phyloP scores from a whole-genome alignment of 2,329 filamentous ascomycete genomes.

The Fusarium nurragi region DNA sequence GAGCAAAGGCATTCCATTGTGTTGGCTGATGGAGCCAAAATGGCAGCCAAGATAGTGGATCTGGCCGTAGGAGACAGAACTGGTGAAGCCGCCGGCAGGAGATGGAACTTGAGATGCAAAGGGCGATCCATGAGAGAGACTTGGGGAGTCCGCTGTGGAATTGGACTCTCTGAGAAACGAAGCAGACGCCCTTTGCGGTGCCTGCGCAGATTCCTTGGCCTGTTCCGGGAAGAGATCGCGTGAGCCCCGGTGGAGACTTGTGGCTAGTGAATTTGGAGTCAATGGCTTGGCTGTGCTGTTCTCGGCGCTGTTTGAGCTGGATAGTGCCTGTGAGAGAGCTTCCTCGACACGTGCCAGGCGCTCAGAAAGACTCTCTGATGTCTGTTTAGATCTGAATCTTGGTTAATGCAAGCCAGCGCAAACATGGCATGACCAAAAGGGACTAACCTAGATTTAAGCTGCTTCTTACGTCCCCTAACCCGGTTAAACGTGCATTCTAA shows the following conservation, averaged over 20 bases:
- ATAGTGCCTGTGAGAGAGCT: constrained; percentile 32
- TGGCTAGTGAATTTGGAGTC: constrained; percentile 2
- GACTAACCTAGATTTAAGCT: constrained; percentile 28
- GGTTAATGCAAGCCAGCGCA: not conserved
- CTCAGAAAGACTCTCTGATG: constrained; percentile 30
- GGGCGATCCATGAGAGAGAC: not conserved
- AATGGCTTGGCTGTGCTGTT: not conserved
- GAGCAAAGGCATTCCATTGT: constrained; percentile 38
- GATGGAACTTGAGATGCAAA: not conserved
- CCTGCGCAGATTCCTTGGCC: not conserved
- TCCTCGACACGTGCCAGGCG: constrained; percentile 37
- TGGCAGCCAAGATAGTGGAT: constrained; percentile 39
- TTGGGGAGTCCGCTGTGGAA: constrained; percentile 11
- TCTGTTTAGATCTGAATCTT: constrained; percentile 16
- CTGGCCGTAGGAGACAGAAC: constrained; percentile 35
- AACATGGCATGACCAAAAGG: too few relatives aligned
- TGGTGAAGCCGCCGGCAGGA: constrained; percentile 9
- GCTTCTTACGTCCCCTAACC: constrained; percentile 36
- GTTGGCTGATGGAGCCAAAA: constrained; percentile 39
- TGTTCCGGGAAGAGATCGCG: not conserved
- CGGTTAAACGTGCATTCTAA: constrained; percentile 41
- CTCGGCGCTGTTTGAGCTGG: not conserved
- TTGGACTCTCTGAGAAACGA: not conserved
- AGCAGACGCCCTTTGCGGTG: not conserved
- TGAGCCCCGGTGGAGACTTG: not conserved